Evolutionary conservation across 1,139 yeast species (phyloP), one percentile per base, ranked within the genome.

Genomic region (Hyphopichia fennica): DNA sequence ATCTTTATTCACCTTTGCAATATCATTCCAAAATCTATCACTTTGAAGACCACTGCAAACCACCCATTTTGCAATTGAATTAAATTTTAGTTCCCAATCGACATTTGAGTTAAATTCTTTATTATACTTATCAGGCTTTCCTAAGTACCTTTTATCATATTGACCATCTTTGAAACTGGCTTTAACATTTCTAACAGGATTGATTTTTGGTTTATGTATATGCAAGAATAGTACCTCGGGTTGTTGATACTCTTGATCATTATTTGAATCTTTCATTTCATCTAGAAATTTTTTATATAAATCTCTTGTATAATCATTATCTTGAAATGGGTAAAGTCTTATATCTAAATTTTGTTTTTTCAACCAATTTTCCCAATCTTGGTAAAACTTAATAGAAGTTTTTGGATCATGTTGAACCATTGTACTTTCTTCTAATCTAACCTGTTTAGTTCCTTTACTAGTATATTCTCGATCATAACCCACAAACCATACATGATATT

Each of bases 121-220:
- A n/a, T 45, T 39, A 29, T 53, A 50, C 1, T 39, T 45, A 2
- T 56, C 54, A 6, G 47, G 49, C 22, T 29, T 15, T 1, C 57
- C 61, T 25, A 56, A 44, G 38, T 48, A 53, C 41, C 60, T 42
- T 15, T 50, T 38, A 17, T 44, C 34, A 37, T 41, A 52, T 13
- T 44, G 27, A 17, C 46, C 49, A 31, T 47, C 52, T 19, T 46
- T 41, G 1, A 31, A 14, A 5, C n/a, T 20, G 9, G 47, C 57
- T 46, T 35, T 51, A 48, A 17, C 48, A 38, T 59, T 60, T 25
- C 50, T 52, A 7, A 67, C 53, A 1, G 72, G 71, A 40, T 67
- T 63, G 41, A 67, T 57, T 42, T 72, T 72, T 2, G 77, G 77
- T 45, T 69, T 68, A 52, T 71, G 75, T 37, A 68, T 59, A 49